Base-by-base conservation (phyloP, 352 stramenopile genomes). In the Pythium dissimile region DNA sequence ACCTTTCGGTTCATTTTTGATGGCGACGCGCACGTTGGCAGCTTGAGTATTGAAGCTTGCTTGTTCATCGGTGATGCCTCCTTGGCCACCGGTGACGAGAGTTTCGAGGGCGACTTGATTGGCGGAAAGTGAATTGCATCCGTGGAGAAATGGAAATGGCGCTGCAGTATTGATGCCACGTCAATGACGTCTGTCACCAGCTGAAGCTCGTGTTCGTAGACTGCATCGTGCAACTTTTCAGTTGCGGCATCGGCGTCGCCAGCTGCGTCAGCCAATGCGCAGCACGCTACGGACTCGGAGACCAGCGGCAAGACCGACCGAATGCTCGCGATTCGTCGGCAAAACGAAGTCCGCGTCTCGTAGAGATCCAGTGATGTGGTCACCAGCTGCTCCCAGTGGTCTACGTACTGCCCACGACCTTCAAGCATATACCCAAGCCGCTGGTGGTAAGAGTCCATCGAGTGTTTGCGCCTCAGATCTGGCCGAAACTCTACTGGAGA, bases 361-460 rank as follows among this genome's bases (percentile, higher is more conserved):
- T 75, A 91, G 7, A 91, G 54, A 28, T 88, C 60, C 5, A 64
- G 30, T 5, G 73, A 74, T 9, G 79, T 60, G 2, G 23, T 15
- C 0, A 89, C 56, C 0, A 89, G 35, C 35, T 80, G 56, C 26
- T 86, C 66, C 80, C 80, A 91, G 58, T 88, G 80, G 15, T 77
- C 64, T 2, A 83, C 68, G 43, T 73, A 88, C 13, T 66, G 67
- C 59, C 80, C 72, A 12, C 31, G 28, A 8, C 66, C 71, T 16
- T 62, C 72, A 0, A 73, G 69, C 4, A 85, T 62, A 49, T 89
- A 89, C 5, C 77, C 80, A 42, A 89, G 70, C 64, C 83, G 49
- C 58, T 77, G 72, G 15, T 68, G 68, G 71, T 71, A 79, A 5
- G 70, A 61, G 13, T 85, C 76, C 72, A 90, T 87, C 7, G 77